A percentile compares a stretch with the other conserved stretches of the same genome.
phyloP scores from a whole-genome alignment of 768 basidiomycete genomes.

The Trametes elegans region DNA sequence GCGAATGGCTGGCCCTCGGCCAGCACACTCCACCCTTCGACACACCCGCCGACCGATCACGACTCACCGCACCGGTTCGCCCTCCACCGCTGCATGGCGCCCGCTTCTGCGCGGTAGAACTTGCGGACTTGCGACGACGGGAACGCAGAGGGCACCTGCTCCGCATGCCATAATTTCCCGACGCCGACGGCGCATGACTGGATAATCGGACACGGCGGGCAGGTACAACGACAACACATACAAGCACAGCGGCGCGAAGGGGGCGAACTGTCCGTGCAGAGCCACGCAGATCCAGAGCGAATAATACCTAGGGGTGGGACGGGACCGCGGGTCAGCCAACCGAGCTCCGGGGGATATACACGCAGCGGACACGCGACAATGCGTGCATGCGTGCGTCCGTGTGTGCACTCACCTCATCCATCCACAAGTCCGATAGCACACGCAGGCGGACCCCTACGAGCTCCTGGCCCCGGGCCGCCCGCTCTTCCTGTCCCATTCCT shows the following conservation, averaged over 20 bases:
- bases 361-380: not conserved
- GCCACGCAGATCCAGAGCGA: not conserved
- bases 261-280: not conserved
- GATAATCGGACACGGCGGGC: not conserved
- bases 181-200: slow-evolving; percentile 2
- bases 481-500: not conserved
- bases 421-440: not conserved
- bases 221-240: slow-evolving; percentile 15
- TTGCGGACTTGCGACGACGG: not conserved
- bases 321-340: not conserved
- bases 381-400: not conserved
- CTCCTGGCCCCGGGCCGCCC: not conserved
- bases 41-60: no score
- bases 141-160: not conserved
- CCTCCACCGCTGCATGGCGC: no score
- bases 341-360: no score
- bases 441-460: slow-evolving; percentile 9
- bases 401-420: slow-evolving; percentile 1
- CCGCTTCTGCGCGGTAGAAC: not conserved
- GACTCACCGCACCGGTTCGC: no score
- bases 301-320: not conserved
- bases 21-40: no score
- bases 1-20: no score
- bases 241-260: slow-evolving; percentile 1
- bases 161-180: not conserved